These are phyloP conservation scores for Cladophialophora carrionii DNA, from an alignment of 2,329 filamentous ascomycete genomes.

Conservation along the genomic window DNA sequence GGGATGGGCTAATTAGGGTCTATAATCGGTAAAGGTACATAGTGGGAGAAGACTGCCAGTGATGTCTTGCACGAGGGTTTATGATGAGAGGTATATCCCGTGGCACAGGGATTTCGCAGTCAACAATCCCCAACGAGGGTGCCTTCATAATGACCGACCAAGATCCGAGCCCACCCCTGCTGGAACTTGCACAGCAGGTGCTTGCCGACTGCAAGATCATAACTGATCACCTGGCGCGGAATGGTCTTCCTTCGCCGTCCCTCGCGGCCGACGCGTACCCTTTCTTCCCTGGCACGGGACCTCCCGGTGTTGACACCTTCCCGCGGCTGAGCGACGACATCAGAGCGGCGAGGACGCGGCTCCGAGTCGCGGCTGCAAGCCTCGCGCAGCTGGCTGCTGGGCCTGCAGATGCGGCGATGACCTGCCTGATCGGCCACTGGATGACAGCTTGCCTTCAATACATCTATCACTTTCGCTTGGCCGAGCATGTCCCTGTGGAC, in stretches of 20 bases:
- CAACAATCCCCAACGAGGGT: background rate
- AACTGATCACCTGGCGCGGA: conserved; percentile 11
- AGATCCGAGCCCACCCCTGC: background rate
- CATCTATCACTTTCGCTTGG: conserved; percentile 39
- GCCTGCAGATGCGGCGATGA: background rate
- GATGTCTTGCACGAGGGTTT: too few species aligned
- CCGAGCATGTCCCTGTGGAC: conserved; percentile 38
- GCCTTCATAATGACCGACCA: conserved; percentile 4
- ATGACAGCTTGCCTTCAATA: conserved; percentile 41
- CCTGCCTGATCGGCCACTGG: background rate
- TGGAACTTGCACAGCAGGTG: conserved; percentile 15
- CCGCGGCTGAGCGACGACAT: conserved; percentile 8
- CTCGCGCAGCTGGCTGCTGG: conserved; percentile 14
- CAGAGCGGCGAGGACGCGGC: conserved; percentile 6
- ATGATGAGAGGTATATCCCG: background rate
- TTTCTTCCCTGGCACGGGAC: conserved; percentile 23
- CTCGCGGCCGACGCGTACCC: conserved; percentile 18
- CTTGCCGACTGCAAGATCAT: conserved; percentile 7
- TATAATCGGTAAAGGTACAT: too few species aligned
- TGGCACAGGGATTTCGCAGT: background rate
- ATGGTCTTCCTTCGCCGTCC: conserved; percentile 13
- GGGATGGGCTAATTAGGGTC: too few species aligned
- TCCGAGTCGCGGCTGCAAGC: conserved; percentile 4
- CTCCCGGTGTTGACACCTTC: conserved; percentile 3
- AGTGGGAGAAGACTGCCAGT: too few species aligned